Evolutionary conservation across 495 filamentous ascomycete genomes (phyloP).

Genomic region (Lindgomyces ingoldianus): DNA sequence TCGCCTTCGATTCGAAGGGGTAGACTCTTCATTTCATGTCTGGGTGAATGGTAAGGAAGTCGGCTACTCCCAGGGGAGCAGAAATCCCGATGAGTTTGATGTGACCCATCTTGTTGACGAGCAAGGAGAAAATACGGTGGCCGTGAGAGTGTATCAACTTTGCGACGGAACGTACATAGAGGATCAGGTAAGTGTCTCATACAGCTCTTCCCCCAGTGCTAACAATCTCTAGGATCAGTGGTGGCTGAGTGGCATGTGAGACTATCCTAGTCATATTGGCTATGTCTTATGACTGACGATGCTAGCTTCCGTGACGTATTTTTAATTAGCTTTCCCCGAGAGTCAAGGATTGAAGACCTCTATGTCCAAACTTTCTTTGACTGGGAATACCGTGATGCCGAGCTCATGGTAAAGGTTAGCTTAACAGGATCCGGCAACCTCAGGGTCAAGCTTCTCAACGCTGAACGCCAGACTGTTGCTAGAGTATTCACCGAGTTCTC

Average conservation of each 20-base stretch:
- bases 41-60: slow-evolving; percentile 61
- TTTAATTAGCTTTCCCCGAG: slow-evolving; percentile 56
- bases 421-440: slow-evolving; percentile 2
- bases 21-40: slow-evolving; percentile 66
- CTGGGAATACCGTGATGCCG: slow-evolving; percentile 55
- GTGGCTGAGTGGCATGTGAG: slow-evolving; percentile 29
- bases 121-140: slow-evolving; percentile 52
- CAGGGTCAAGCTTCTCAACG: slow-evolving; percentile 16
- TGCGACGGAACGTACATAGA: slow-evolving; percentile 58
- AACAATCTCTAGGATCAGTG: slow-evolving; percentile 21
- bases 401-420: slow-evolving; percentile 51
- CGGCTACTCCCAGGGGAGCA: slow-evolving; percentile 66
- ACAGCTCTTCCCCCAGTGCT: neutral
- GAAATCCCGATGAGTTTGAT: slow-evolving; percentile 66
- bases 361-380: slow-evolving; percentile 59
- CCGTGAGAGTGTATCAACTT: slow-evolving; percentile 63
- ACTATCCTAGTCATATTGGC: neutral
- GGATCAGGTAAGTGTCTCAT: slow-evolving; percentile 15
- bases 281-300: neutral
- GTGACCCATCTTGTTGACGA: slow-evolving; percentile 51
- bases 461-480: neutral
- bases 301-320: slow-evolving; percentile 62
- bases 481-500: neutral
- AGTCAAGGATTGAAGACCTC: slow-evolving; percentile 60
- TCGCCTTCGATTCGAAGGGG: slow-evolving; percentile 66